Evolutionary conservation across 768 basidiomycete genomes (phyloP), one percentile per base, ranked within the genome.

Genomic region (Podaxis rugospora): DNA sequence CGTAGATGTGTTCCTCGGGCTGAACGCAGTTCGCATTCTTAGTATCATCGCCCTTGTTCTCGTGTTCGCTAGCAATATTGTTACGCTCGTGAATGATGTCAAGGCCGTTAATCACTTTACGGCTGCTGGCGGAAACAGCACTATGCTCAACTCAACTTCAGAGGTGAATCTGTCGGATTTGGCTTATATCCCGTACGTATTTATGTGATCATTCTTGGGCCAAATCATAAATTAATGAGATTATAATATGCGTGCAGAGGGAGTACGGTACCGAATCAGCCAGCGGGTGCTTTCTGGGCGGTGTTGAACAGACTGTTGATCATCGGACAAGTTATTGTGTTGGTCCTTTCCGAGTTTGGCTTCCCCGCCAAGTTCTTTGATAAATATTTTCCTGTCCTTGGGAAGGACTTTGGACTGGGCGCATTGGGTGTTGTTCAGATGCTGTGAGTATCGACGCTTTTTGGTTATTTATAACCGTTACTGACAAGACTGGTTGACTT

Each of bases 221-320:
- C 50, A 55, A 32, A 44, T 52, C 23, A 16, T 27, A 59, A 55
- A 55, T 21, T 21, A 4, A 42, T 42, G 16, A 18, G 14, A 42
- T 42, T 16, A 5, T 18, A n/a, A 7, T 18, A n/a, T 42, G 16
- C 47, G 50, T 63, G 59, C 59, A 84, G 76, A 64, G 89, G 84
- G 61, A 91, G 87, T 72, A 92, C 92, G 2, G 92, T 97, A 4
- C 94, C 94, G 3, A 92, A 93, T 72, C 93, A 96, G 71, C 83
- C 91, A 32, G 94, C 91, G 18, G 94, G 94, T 27, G 83, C 85
- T 7, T 96, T 97, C 75, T 97, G 93, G 91, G 90, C 92, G 4
- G 86, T 96, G 63, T 77, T 95, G 64, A 92, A 93, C 73, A 81
- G 92, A 62, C 80, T 96, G 59, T 83, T 96, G 72, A 92, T 96